Percentiles rank a stretch among this genome's conserved stretches.
Conservation (phyloP, 2,329 filamentous ascomycete genomes). For the Chaetomium globosum region DNA sequence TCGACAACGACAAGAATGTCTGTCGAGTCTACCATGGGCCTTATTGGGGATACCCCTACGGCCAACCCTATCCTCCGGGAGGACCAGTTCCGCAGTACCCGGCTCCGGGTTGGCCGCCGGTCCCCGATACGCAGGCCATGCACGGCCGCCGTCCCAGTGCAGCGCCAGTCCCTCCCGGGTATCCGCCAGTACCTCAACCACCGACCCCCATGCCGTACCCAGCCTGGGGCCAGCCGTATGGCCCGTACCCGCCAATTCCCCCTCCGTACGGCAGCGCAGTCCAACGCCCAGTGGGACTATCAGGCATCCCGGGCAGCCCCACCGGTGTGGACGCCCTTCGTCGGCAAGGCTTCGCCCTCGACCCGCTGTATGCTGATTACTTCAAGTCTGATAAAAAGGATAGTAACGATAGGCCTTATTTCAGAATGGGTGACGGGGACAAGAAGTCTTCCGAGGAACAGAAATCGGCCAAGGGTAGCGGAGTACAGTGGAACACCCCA, state of each 20-base stretch:
- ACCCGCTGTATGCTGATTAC: conserved; percentile 8
- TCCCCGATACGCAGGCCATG: conserved; percentile 35
- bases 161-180: conserved; percentile 31
- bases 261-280: conserved; percentile 8
- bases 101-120: conserved; percentile 49
- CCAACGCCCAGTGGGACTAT: neutral
- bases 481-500: conserved; percentile 27
- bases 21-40: conserved; percentile 62
- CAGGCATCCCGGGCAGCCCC: conserved; percentile 14
- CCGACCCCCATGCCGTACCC: conserved; percentile 12
- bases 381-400: neutral
- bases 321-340: neutral
- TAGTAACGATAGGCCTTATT: neutral
- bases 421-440: neutral
- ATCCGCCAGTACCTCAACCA: conserved; percentile 4
- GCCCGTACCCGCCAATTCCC: conserved; percentile 4
- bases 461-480: conserved; percentile 17
- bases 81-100: conserved; percentile 39
- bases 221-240: conserved; percentile 16
- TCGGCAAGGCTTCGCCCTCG: conserved; percentile 14
- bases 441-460: neutral
- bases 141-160: conserved; percentile 40
- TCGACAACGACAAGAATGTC: conserved; percentile 55
- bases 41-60: conserved; percentile 55
- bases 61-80: conserved; percentile 50